Evolutionary conservation across 345 rosid species (phyloP), one percentile per base, ranked within the genome.

Genomic region (Camelina hispida): DNA sequence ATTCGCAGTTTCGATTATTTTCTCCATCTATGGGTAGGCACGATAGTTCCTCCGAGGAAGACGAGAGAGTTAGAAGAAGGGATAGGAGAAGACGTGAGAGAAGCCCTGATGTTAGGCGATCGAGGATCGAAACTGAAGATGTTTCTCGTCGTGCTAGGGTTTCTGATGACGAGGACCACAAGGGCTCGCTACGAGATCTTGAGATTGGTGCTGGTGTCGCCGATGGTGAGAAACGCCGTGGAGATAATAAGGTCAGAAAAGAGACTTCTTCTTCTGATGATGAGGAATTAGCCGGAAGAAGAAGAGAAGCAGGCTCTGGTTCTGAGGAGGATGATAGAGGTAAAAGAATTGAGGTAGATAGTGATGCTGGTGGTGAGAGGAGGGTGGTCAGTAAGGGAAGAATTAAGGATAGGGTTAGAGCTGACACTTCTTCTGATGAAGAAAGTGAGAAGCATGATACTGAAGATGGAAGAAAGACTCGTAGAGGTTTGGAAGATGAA

Each of bases 1-100:
- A 1, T 18, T 51, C 35, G 20, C 47, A 25, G 56, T 44, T 43
- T 61, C 32, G 50, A 15, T 60, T 68, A 34, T 32, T 23, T 54
- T 7, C 10, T 54, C 12, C 28, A 57, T 63, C n/a, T 6, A 78
- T 78, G 81, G 81, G 57, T 57, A 78, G 81, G 34, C 73, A 78
- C 46, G 77, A 40, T 66, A 78, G 73, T 71, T 78, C 81, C 0
- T 78, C 77, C 0, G 77, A 78, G 50, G 81, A 71, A 58, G 81
- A 71, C 9, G 81, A 71, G 68, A 71, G 68, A 78, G 68, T 50
- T 38, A 58, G 77, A 50, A 57, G 67, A 30, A 69, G 69, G 7
- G 69, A 68, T 40, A 68, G 69, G 38, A 42, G 60, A 62, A 69
- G 67, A 57, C 40, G 71, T 34, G 76, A 70, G 53, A 54, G 80